Conservation (phyloP, 192 early-diverging fungal genomes). For the Gryganskiella cystojenkinii region DNA sequence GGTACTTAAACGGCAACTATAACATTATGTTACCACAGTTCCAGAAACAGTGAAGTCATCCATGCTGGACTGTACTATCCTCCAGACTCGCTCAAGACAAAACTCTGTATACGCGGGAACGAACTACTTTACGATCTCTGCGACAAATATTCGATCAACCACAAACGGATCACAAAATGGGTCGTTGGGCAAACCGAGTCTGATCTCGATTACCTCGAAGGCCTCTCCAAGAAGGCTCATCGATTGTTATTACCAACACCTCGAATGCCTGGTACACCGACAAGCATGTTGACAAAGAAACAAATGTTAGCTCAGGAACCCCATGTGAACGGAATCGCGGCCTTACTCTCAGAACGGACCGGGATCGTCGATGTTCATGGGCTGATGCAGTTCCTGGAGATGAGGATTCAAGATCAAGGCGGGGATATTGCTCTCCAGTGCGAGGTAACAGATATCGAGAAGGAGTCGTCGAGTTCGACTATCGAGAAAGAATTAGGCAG, state of each 20-base stretch:
- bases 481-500: too few relatives aligned
- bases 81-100: slow-evolving; percentile 75
- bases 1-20: too few relatives aligned
- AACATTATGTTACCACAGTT: slow-evolving; percentile 55
- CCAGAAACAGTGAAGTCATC: slow-evolving; percentile 91
- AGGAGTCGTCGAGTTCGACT: too few relatives aligned
- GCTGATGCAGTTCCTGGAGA: slow-evolving; percentile 71
- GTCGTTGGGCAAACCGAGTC: slow-evolving; percentile 71
- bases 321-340: slow-evolving; percentile 61
- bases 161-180: slow-evolving; percentile 77
- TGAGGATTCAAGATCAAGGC: slow-evolving; percentile 58
- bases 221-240: slow-evolving; percentile 66
- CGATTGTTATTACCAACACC: slow-evolving; percentile 36
- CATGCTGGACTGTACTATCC: slow-evolving; percentile 92
- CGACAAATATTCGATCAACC: slow-evolving; percentile 60
- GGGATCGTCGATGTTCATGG: slow-evolving; percentile 87
- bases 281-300: slow-evolving; percentile 57
- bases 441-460: slow-evolving; percentile 58
- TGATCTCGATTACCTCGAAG: slow-evolving; percentile 64
- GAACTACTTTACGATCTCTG: slow-evolving; percentile 74
- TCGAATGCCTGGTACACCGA: slow-evolving; percentile 57
- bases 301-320: slow-evolving; percentile 67
- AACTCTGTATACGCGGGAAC: slow-evolving; percentile 82
- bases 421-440: slow-evolving; percentile 67
- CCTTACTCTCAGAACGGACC: slow-evolving; percentile 75